These are phyloP conservation scores for Platismatia glauca DNA, from an alignment of 495 filamentous ascomycete genomes.

Conservation along the genomic window DNA sequence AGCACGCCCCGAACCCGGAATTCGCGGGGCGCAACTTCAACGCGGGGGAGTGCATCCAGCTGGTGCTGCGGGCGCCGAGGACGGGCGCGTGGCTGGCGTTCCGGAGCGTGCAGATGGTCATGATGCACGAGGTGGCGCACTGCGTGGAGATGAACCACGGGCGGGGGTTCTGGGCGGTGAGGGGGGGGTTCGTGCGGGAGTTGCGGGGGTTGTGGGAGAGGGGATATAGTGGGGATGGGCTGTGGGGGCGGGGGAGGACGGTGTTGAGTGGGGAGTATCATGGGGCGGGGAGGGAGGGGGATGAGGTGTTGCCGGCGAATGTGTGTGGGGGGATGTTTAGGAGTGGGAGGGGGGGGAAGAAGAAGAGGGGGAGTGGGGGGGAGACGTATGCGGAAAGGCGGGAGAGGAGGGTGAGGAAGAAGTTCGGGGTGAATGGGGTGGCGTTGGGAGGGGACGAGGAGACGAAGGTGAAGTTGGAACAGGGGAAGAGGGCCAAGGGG, in stretches of 20 bases:
- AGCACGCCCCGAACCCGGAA: conserved; percentile 63
- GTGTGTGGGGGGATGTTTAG: conserved; percentile 26
- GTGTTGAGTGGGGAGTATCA: conserved; percentile 51
- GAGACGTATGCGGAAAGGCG: conserved; percentile 23
- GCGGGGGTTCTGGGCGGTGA: conserved; percentile 60
- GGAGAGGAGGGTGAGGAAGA: conserved; percentile 52
- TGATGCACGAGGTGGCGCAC: conserved; percentile 74
- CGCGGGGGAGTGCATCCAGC: conserved; percentile 70
- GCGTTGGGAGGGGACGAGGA: conserved; percentile 58
- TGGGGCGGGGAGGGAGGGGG: conserved; percentile 37
- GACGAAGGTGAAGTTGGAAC: conserved; percentile 53
- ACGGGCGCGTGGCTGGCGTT: conserved; percentile 60
- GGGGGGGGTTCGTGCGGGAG: conserved; percentile 55
- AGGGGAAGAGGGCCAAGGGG: conserved; percentile 46
- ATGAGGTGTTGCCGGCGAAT: conserved; percentile 35
- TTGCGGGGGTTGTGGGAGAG: conserved; percentile 55
- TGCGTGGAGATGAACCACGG: conserved; percentile 80
- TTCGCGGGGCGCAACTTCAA: conserved; percentile 79
- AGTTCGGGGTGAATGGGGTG: conserved; percentile 62
- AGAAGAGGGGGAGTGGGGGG: conserved; percentile 18
- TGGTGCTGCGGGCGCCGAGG: conserved; percentile 56
- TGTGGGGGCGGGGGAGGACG: conserved; percentile 61
- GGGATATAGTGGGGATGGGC: conserved; percentile 63
- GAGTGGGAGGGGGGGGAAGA: conserved; percentile 21
- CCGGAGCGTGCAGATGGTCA: conserved; percentile 71